Evolutionary conservation across 148 eudicot species (phyloP), one percentile per base, ranked within the genome.

Genomic region (Heliamphora exappendiculata): DNA sequence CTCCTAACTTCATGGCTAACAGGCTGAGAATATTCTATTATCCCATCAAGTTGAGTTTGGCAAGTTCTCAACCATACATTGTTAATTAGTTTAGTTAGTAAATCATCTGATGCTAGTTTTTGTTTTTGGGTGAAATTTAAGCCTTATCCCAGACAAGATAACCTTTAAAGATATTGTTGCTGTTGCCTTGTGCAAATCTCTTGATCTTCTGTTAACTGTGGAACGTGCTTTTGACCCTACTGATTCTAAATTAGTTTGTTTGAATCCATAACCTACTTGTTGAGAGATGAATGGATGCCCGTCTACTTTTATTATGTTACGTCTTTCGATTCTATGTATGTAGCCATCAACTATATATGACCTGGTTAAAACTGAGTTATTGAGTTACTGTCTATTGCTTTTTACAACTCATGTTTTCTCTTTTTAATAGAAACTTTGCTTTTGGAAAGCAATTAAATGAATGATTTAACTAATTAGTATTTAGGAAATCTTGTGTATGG

Each of bases 151-250:
- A 22, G 55, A 36, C 59, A 29, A 12, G 33, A 26, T 26, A 42
- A 26, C 57, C 20, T 69, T 69, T 26, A 9, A 13, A 45, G n/a
- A 70, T 28, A 37, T 24, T 70, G 24, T 49, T 29, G 57, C 17
- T 19, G 42, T 70, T 47, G 57, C 74, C 42, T 70, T 47, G 42
- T 31, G 39, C 57, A 47, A 70, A 26, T 70, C 39, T 19, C 74
- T 29, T 47, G 24, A 49, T 29, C 26, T 1, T 70, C 59, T 70
- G 59, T 28, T 31, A 50, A 4, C 59, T 28, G 28, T 50, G 41
- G 22, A 49, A 50, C 20, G 26, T 39, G 24, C 47, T n/a, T 31
- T 12, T 31, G 16, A 5, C 34, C 19, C 37, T 70, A 47, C 58
- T 49, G 58, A 19, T 7, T 22, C 39, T 19, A 13, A 28, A 50